These are phyloP conservation scores for Heritiera littoralis DNA, from an alignment of 345 rosid genomes.

Conservation along the genomic window DNA sequence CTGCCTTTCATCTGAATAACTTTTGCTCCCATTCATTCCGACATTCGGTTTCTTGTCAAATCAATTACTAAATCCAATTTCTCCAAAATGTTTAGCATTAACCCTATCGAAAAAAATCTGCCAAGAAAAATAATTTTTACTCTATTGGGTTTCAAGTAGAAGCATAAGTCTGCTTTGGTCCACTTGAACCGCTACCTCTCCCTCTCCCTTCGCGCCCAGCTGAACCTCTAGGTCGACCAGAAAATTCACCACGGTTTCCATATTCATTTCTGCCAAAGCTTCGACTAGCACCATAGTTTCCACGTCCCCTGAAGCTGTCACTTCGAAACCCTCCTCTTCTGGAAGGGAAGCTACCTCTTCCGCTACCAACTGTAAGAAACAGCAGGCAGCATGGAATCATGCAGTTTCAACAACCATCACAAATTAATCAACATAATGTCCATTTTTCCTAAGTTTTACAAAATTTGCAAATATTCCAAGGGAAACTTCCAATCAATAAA, in stretches of 20 bases:
- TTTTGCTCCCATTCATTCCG: background rate
- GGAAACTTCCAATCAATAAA: slow-evolving; percentile 29
- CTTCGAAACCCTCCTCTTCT: slow-evolving; percentile 58
- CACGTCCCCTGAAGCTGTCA: slow-evolving; percentile 50
- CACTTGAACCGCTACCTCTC: slow-evolving; percentile 36
- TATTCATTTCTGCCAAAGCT: slow-evolving; percentile 42
- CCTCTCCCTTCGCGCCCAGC: slow-evolving; percentile 37
- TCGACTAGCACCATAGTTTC: slow-evolving; percentile 31
- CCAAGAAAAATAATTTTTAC: background rate
- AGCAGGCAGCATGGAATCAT: slow-evolving; percentile 23
- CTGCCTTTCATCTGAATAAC: slow-evolving; percentile 3
- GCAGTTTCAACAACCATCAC: slow-evolving; percentile 25
- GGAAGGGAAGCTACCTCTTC: slow-evolving; percentile 49
- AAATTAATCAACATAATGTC: slow-evolving; percentile 10
- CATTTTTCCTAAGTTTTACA: background rate
- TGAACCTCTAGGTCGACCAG: slow-evolving; percentile 46
- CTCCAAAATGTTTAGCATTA: slow-evolving; percentile 6
- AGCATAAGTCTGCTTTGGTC: slow-evolving; percentile 7
- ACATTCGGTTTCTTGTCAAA: background rate
- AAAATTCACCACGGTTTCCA: slow-evolving; percentile 36
- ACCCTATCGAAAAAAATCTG: slow-evolving; percentile 6
- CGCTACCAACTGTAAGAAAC: slow-evolving; percentile 36
- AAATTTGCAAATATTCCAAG: slow-evolving; percentile 9
- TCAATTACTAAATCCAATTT: background rate
- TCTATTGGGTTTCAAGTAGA: background rate